Evolutionary conservation across 129 eudicot species (phyloP).

Genomic region (Helichrysum umbraculigerum): DNA sequence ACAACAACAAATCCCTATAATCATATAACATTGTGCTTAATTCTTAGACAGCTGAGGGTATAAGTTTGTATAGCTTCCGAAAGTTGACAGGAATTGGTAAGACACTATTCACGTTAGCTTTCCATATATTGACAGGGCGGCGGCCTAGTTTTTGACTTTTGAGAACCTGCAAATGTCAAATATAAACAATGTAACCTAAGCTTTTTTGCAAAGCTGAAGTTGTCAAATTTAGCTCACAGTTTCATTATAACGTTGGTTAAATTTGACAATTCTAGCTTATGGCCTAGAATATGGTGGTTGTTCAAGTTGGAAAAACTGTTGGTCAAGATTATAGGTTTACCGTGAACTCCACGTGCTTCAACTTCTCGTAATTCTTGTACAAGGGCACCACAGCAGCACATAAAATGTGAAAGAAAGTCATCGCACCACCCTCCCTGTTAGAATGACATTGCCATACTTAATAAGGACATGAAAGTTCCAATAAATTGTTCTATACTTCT

Average conservation of each 20-base stretch:
- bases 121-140: conserved; percentile 64
- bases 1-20: neutral
- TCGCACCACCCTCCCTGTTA: conserved; percentile 68
- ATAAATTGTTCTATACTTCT: no score
- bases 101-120: neutral
- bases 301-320: neutral
- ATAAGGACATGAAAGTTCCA: neutral
- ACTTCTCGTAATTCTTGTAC: conserved; percentile 91
- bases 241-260: neutral
- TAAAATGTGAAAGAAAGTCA: conserved; percentile 79
- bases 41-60: neutral
- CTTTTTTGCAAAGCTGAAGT: neutral
- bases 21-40: neutral
- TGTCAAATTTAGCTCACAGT: neutral
- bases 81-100: neutral
- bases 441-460: no score
- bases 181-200: neutral
- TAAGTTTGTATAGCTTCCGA: neutral
- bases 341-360: conserved; percentile 57
- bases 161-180: conserved; percentile 35
- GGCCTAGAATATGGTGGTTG: neutral
- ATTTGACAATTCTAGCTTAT: neutral
- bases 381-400: conserved; percentile 92
- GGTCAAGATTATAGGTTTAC: conserved; percentile 25
- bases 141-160: conserved; percentile 58